Base-by-base conservation (phyloP, 106 monocot genomes). In the Apostasia shenzhenica region DNA sequence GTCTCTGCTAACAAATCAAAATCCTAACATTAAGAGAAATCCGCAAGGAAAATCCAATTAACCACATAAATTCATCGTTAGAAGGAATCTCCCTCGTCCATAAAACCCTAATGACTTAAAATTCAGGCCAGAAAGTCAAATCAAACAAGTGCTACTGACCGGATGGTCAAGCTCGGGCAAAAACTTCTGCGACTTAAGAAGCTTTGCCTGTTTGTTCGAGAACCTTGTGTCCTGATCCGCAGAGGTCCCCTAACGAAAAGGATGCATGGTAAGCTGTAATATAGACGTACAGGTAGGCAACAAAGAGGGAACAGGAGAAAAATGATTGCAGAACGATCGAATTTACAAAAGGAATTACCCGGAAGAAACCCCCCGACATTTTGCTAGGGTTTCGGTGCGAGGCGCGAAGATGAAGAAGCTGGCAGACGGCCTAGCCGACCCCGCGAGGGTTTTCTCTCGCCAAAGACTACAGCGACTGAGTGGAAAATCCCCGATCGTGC, bases 201-300 rank as follows among this genome's bases (percentile, higher is more conserved):
- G 84, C 92, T 99, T 99, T 59, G 97, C 89, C 61, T 97, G 97
- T 84, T 97, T 97, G 82, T 97, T 92, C 52, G 97, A 99, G 89
- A 99, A 99, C 48, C 97, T 81, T 41, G 97, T 92, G 69, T 99
- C 97, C 83, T 99, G 97, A 73, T 97, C 97, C 53, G 92, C 89
- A 3, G 97, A 89, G 14, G 97, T 97, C 0, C 97, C 97, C 97
- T 97, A 26, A 26, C 26, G 73, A 59, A 61, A 64, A 8, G 58
- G 1, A 57, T 49, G 39, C 3, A 51, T 8, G 48, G 38, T 68
- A 77, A 55, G 61, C 9, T 13, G 53, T 14, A 54, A 40, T 72
- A 66, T 64, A 10, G 40, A 66, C 40, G 37, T 47, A 40, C 44
- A 14, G 39, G 3, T 13, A 45, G 9, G 39, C 13, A 8, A 53